These are phyloP conservation scores for Basipetospora chlamydospora DNA, from an alignment of 2,329 filamentous ascomycete species.

Conservation along the genomic window DNA sequence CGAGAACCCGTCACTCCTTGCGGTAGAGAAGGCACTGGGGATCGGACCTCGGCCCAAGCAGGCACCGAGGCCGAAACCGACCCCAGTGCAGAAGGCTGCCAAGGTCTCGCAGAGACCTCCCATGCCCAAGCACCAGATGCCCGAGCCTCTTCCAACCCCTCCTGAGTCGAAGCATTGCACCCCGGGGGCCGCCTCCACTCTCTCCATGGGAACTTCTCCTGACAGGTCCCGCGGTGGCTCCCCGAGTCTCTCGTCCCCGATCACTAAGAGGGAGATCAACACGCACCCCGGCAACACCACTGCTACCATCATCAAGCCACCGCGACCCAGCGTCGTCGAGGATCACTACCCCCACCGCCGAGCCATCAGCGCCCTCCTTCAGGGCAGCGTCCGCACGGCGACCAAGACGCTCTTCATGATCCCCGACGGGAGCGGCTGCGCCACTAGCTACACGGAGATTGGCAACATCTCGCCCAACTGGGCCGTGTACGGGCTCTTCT, in stretches of 20 bases:
- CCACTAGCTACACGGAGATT: conserved; percentile 44
- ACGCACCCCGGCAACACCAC: conserved; percentile 22
- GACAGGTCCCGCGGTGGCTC: too few relatives aligned
- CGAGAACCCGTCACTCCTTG: conserved; percentile 46
- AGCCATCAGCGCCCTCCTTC: conserved; percentile 29
- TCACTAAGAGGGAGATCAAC: conserved; percentile 14
- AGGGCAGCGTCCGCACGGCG: conserved; percentile 34
- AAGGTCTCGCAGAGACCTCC: conserved; percentile 11
- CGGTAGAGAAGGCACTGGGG: conserved; percentile 50
- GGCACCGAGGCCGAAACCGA: not conserved
- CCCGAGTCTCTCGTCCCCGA: too few relatives aligned
- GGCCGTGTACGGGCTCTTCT: conserved; percentile 40
- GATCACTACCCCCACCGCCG: conserved; percentile 35
- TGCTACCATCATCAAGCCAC: conserved; percentile 32
- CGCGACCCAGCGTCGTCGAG: conserved; percentile 19
- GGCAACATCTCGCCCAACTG: conserved; percentile 25
- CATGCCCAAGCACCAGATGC: not conserved
- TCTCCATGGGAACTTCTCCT: too few relatives aligned
- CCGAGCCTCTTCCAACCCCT: conserved; percentile 1
- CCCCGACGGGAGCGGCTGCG: conserved; percentile 41
- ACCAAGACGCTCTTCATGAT: conserved; percentile 37
- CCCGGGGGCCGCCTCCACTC: conserved; percentile 9
- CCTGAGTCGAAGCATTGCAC: conserved; percentile 7
- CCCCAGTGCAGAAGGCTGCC: conserved; percentile 15
- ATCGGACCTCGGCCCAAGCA: conserved; percentile 22